Evolutionary conservation across 139 green algal species (phyloP), one percentile per base, ranked within the genome.

Genomic region (Tetraselmis striata): DNA sequence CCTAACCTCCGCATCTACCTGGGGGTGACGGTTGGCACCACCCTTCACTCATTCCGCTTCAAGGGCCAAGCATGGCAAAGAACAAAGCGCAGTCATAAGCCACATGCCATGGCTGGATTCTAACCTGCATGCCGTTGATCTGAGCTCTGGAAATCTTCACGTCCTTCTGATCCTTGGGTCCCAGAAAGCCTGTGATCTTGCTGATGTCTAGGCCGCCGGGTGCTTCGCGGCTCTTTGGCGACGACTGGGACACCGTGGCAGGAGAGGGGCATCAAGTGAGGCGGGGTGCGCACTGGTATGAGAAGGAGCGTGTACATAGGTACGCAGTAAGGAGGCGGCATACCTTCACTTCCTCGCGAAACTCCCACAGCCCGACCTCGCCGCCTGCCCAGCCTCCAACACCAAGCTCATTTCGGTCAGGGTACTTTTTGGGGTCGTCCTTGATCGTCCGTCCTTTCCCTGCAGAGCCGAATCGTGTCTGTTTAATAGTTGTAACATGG

Each of bases 341-440:
- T 24, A 76, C 84, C 84, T 84, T 83, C 29, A 87, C 82, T 77
- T 88, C 59, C 77, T 91, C 87, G 5, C 87, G 32, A 59, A 93
- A 80, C 84, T 90, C 29, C 87, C 84, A 89, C 31, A 94, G 89
- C 1, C 78, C 90, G 24, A 85, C 84, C 83, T 94, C 90, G 32
- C 90, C 90, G 31, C 90, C 90, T 22, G 90, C 89, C 90, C 90
- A 94, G 78, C 90, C 90, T 32, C 90, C 90, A 28, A 30, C 30
- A 26, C 29, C 28, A 23, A 59, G 29, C 28, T 59, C 28, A n/a
- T 32, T 79, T 25, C 28, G 2, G 28, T 79, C 82, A 5, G 76
- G 76, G 29, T 79, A 79, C 76, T 79, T 32, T 1, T 24, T 30
- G 26, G 75, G 59, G 25, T 79, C 27, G 2, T 83, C 28, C 2